Percentiles rank a stretch among this genome's conserved stretches.
Evolutionary conservation across 176 grass and related monocot species (phyloP).

Genomic region (Dendrocalamus sinicus): DNA sequence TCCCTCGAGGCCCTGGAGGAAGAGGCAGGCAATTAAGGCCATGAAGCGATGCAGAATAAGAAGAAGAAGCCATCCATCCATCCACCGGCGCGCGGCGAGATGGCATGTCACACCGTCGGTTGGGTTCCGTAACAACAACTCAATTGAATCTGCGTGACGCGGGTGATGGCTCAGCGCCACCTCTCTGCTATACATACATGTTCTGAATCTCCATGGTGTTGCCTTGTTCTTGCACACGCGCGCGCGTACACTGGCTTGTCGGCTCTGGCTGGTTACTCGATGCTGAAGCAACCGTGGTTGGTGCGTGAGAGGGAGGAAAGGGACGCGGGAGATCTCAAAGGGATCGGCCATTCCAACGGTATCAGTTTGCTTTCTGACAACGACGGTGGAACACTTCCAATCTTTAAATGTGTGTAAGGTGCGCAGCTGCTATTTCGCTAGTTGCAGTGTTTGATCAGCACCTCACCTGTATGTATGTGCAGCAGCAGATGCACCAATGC

Average conservation of each 20-base stretch:
- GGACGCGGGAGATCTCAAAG: conserved; percentile 63
- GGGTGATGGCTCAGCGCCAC: conserved; percentile 48
- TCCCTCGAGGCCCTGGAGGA: not conserved
- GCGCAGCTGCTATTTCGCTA: conserved; percentile 37
- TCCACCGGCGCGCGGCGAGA: conserved; percentile 31
- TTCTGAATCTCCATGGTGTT: conserved; percentile 13
- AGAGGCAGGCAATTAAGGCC: conserved; percentile 29
- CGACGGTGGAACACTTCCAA: conserved; percentile 38
- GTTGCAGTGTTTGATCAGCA: conserved; percentile 50
- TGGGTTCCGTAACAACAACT: conserved; percentile 56
- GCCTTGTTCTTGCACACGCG: not conserved
- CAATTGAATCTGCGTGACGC: conserved; percentile 38
- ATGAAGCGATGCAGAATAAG: not conserved
- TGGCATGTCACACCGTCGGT: conserved; percentile 55
- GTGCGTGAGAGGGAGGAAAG: conserved; percentile 55
- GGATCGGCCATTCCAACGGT: conserved; percentile 53
- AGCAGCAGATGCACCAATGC: not conserved
- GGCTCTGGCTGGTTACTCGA: conserved; percentile 48
- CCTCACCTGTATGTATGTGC: not conserved
- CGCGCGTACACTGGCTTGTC: not conserved
- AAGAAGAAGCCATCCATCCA: not conserved
- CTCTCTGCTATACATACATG: conserved; percentile 15
- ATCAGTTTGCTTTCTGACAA: conserved; percentile 44
- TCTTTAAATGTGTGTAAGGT: conserved; percentile 42
- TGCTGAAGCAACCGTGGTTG: conserved; percentile 85